phyloP scores from a whole-genome alignment of 345 rosid species.

The Brassica nigra region DNA sequence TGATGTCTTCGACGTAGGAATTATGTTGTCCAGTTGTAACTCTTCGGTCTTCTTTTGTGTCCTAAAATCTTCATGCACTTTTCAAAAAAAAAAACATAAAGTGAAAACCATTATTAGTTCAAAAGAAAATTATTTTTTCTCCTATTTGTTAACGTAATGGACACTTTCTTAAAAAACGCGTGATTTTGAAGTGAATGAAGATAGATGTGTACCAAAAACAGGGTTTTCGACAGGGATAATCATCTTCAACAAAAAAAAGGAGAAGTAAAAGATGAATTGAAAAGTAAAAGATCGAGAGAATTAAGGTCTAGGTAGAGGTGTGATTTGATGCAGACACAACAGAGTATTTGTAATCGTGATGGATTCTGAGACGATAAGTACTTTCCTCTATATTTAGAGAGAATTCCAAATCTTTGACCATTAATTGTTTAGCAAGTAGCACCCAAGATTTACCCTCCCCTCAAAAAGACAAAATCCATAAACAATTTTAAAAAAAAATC shows the following conservation, averaged over 20 bases:
- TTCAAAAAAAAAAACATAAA: not conserved
- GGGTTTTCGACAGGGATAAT: constrained; percentile 53
- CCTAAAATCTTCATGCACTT: constrained; percentile 25
- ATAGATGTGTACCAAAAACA: constrained; percentile 41
- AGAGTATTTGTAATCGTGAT: constrained; percentile 45
- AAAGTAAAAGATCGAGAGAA: constrained; percentile 10
- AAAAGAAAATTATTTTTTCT: not conserved
- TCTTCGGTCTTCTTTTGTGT: constrained; percentile 38
- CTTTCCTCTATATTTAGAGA: constrained; percentile 52
- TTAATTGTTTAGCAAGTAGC: constrained; percentile 17
- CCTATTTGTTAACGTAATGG: not conserved
- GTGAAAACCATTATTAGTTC: not conserved
- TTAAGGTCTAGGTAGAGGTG: not conserved
- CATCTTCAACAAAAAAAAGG: constrained; percentile 33
- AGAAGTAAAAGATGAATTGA: not conserved
- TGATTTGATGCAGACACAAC: not conserved
- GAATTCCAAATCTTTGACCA: constrained; percentile 47
- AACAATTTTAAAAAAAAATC: not conserved
- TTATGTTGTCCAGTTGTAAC: constrained; percentile 45
- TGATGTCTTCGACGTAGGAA: constrained; percentile 18
- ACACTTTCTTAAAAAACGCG: not conserved
- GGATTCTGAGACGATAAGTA: constrained; percentile 16
- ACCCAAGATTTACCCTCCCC: not conserved
- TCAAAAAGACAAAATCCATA: not conserved
- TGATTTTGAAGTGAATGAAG: not conserved